Evolutionary conservation across 805 yeast species (phyloP), one percentile per base, ranked within the genome.

Genomic region (Cyberlindnera petersonii): DNA sequence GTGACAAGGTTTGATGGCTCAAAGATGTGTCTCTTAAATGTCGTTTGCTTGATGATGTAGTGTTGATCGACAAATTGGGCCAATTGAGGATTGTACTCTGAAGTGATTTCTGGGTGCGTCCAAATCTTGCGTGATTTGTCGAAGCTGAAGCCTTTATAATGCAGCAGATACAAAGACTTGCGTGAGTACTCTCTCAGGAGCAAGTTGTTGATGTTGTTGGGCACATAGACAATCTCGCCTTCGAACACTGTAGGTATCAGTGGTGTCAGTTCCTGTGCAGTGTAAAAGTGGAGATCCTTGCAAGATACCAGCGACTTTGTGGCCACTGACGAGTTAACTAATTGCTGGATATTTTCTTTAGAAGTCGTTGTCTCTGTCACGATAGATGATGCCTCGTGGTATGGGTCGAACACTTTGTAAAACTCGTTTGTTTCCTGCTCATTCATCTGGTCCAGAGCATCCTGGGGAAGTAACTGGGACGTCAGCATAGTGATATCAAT

Each of bases 401-500:
- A 37, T 4, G 46, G 47, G 19, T 44, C 26, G 27, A 37, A 37
- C 15, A 44, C 38, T 22, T 42, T 46, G 34, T 37, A 47, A 19
- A 31, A 26, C 33, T 38, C 49, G 14, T 19, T 19, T 8, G 31
- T 31, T 8, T 38, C 50, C 29, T 33, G 23, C 3, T 26, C 40
- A 24, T 35, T 42, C 15, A 44, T 26, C 9, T 23, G 17, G 6
- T 32, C 31, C 24, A 41, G 14, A 2, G 32, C 11, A 6, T 31
- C 39, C 9, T 16, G 23, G 2, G 37, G 39, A 40, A 46, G 19
- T 30, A 36, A 9, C 42, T 49, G 33, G 27, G 49, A 33, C 27
- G 48, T 48, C 16, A 53, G 21, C 1, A 79, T 87, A 0, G 93
- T 83, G 28, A 83, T 76, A 58, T 83, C 93, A 37, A 83, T 78